These are phyloP conservation scores for Aspergillus hiratsukae DNA, from an alignment of 2,329 filamentous ascomycete species.

Conservation along the genomic window DNA sequence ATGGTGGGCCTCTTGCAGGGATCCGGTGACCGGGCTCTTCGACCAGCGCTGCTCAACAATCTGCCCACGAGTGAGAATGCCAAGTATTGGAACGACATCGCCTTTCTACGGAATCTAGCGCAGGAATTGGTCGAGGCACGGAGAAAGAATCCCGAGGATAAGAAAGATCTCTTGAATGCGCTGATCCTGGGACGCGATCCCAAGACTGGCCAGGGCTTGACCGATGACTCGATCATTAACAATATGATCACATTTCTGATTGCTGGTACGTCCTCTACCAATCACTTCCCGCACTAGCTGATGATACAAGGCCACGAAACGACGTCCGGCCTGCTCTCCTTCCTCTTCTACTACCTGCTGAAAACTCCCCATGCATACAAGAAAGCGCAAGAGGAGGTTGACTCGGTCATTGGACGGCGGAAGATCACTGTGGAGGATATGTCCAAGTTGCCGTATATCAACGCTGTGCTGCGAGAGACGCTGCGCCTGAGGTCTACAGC, in stretches of 20 bases:
- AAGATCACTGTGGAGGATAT: constrained; percentile 59
- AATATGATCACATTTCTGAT: constrained; percentile 72
- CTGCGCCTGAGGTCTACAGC: constrained; percentile 58
- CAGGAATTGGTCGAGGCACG: constrained; percentile 59
- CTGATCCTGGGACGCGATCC: constrained; percentile 66
- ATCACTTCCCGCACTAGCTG: not conserved
- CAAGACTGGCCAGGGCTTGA: constrained; percentile 62
- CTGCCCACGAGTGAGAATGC: constrained; percentile 37
- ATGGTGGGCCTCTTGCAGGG: constrained; percentile 63
- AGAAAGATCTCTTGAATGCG: constrained; percentile 64
- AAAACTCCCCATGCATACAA: constrained; percentile 58
- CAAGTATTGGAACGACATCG: constrained; percentile 29
- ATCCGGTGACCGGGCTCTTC: constrained; percentile 48
- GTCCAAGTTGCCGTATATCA: constrained; percentile 61
- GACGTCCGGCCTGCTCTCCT: constrained; percentile 63
- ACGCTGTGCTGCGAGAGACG: constrained; percentile 63
- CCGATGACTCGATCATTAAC: constrained; percentile 59
- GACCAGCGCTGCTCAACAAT: constrained; percentile 44
- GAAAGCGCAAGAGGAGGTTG: constrained; percentile 64
- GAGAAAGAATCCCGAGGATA: constrained; percentile 50
- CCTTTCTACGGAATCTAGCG: constrained; percentile 51
- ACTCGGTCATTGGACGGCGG: constrained; percentile 57
- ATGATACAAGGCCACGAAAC: constrained; percentile 58
- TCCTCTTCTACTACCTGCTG: constrained; percentile 60
- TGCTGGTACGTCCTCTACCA: constrained; percentile 42